phyloP scores from a whole-genome alignment of 2,329 filamentous ascomycete genomes.

The Neofusicoccum ribis region DNA sequence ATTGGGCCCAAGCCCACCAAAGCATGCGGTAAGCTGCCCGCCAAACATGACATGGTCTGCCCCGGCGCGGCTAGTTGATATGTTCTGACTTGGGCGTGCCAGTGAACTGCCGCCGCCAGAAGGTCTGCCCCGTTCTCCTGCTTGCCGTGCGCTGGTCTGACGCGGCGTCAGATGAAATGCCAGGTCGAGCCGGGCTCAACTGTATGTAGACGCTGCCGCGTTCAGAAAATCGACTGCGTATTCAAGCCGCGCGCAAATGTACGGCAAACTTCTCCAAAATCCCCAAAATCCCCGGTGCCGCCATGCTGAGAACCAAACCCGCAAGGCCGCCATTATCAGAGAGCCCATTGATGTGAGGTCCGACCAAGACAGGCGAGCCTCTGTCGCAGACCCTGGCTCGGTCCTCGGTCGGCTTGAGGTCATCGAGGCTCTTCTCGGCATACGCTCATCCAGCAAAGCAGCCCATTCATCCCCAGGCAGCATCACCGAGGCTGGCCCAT shows the following conservation, averaged over 20 bases:
- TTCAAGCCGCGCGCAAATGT: slow-evolving; percentile 46
- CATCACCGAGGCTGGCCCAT: slow-evolving; percentile 21
- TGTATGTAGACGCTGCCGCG: slow-evolving; percentile 22
- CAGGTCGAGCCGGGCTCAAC: slow-evolving; percentile 21
- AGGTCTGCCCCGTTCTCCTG: slow-evolving; percentile 18
- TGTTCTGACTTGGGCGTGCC: background rate
- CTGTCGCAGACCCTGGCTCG: slow-evolving; percentile 6
- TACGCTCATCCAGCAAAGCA: slow-evolving; percentile 17
- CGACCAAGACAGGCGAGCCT: background rate
- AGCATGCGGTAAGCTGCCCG: slow-evolving; percentile 21
- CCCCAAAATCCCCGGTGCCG: background rate
- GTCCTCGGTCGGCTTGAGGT: slow-evolving; percentile 21
- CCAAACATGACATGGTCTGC: background rate
- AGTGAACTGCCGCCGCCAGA: slow-evolving; percentile 23
- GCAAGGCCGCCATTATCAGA: slow-evolving; percentile 15
- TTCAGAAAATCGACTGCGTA: slow-evolving; percentile 35
- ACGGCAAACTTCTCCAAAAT: slow-evolving; percentile 21
- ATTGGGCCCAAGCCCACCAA: slow-evolving; percentile 23
- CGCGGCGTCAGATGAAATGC: slow-evolving; percentile 22
- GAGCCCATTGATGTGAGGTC: slow-evolving; percentile 11
- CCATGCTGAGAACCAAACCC: background rate
- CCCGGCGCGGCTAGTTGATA: background rate
- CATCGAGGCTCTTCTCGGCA: slow-evolving; percentile 24
- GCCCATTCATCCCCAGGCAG: slow-evolving; percentile 8
- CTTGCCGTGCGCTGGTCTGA: background rate